Base-by-base conservation (phyloP, 805 yeast species). In the Starmerella kuoi region DNA sequence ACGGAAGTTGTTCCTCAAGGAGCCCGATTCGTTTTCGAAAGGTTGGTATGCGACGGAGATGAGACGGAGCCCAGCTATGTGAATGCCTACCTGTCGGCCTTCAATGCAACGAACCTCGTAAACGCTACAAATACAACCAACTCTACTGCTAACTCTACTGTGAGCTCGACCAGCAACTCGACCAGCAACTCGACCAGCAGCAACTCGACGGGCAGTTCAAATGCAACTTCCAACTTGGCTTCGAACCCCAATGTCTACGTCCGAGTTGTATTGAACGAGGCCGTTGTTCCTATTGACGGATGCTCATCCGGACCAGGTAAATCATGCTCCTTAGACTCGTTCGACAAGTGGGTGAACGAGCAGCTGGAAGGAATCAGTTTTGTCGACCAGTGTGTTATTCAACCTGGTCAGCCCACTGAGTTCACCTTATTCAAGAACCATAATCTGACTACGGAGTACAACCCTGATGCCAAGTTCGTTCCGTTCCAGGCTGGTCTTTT, bases 291-390 rank as follows among this genome's bases (percentile, higher is more conserved):
- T 22, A 53, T 70, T 24, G 65, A 66, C 18, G 57, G 57, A 14
- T 73, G 77, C 53, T 58, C 64, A 37, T 50, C 55, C 35, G 77
- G 77, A 8, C 77, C 77, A 6, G 74, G 74, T 1, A 68, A 65
- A 51, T 60, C 68, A 26, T 64, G 75, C 58, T 58, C 58, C 48
- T 53, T 61, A 36, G 57, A 52, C 30, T 49, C 38, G 25, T 54
- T 40, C 41, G 36, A 39, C 45, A 19, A 44, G 27, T 45, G 47
- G 15, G 50, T 51, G 6, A 45, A 45, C 37, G 33, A 22, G 19
- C 31, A 25, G 14, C 38, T 49, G 8, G 30, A 25, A 37, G 40
- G 40, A 12, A 42, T 37, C 31, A 43, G 42, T 44, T 51, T 35
- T 37, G 44, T 22, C 18, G 35, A 27, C 15, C 37, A 47, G 25